These are phyloP conservation scores for Bocquillonia castaneifolia DNA, from an alignment of 441 rosid species.

Conservation along the genomic window DNA sequence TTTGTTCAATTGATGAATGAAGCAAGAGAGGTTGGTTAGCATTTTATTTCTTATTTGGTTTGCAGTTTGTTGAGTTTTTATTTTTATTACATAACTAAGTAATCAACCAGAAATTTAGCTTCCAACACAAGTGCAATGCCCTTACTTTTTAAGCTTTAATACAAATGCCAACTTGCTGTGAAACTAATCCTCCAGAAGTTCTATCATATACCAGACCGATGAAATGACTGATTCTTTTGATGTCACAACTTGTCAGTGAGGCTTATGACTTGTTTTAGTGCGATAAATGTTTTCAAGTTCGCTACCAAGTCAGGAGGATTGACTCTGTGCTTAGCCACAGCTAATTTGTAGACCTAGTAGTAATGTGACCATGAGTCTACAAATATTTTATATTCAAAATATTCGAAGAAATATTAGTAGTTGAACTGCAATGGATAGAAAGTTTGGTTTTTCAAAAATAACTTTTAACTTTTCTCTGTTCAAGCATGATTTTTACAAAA, in stretches of 20 bases:
- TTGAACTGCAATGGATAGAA: neutral
- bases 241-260: too few relatives aligned
- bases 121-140: neutral
- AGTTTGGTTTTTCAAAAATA: neutral
- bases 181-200: too few relatives aligned
- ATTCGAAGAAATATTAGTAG: neutral
- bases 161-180: neutral
- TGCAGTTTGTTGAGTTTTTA: neutral
- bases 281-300: neutral
- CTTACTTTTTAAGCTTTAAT: neutral
- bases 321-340: too few relatives aligned
- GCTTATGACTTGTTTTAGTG: neutral
- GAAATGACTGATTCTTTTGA: neutral
- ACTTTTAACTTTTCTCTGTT: neutral
- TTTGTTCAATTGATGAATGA: constrained; percentile 71
- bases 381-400: too few relatives aligned
- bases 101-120: neutral
- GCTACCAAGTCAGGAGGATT: neutral
- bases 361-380: neutral
- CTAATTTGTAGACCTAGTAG: too few relatives aligned
- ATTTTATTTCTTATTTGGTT: neutral
- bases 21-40: constrained; percentile 66
- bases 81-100: neutral
- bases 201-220: neutral
- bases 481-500: neutral